These are phyloP conservation scores for Parachaetomium inaequale DNA, from an alignment of 495 filamentous ascomycete species.

Conservation along the genomic window DNA sequence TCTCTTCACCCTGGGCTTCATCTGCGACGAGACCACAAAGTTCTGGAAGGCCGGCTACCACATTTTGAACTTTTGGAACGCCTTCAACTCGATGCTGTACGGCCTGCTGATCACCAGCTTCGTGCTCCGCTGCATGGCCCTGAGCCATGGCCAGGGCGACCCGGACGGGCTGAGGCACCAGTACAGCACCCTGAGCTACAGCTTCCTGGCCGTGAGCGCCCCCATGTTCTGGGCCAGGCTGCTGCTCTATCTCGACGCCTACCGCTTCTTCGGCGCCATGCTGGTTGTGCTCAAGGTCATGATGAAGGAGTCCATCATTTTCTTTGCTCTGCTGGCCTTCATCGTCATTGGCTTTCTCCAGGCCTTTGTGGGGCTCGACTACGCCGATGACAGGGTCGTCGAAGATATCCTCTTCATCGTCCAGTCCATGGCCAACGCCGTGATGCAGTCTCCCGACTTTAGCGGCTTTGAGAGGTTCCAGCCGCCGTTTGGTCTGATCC, in stretches of 20 bases:
- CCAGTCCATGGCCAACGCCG: constrained; percentile 81
- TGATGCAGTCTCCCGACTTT: constrained; percentile 91
- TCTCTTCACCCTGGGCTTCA: constrained; percentile 86
- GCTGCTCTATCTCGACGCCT: constrained; percentile 86
- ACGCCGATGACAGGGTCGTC: constrained; percentile 63
- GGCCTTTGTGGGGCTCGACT: constrained; percentile 91
- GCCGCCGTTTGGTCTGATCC: constrained; percentile 77
- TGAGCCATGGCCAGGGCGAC: constrained; percentile 54
- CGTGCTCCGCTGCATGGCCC: constrained; percentile 69
- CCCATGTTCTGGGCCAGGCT: constrained; percentile 97
- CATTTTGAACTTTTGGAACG: constrained; percentile 93
- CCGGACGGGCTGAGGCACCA: constrained; percentile 50
- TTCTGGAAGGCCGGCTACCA: constrained; percentile 88
- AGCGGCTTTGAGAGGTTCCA: constrained; percentile 73
- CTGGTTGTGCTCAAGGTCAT: constrained; percentile 94
- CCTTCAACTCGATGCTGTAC: constrained; percentile 85
- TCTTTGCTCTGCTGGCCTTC: constrained; percentile 88
- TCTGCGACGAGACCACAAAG: constrained; percentile 81
- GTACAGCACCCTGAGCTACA: constrained; percentile 81
- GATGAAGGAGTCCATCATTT: constrained; percentile 98
- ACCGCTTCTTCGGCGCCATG: constrained; percentile 97
- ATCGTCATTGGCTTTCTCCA: constrained; percentile 90
- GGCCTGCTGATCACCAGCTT: constrained; percentile 71
- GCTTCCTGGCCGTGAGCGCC: constrained; percentile 84
- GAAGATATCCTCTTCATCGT: constrained; percentile 67